phyloP scores from a whole-genome alignment of 225 moss, liverwort and hornwort genomes.

The Physcomitrellopsis africana region DNA sequence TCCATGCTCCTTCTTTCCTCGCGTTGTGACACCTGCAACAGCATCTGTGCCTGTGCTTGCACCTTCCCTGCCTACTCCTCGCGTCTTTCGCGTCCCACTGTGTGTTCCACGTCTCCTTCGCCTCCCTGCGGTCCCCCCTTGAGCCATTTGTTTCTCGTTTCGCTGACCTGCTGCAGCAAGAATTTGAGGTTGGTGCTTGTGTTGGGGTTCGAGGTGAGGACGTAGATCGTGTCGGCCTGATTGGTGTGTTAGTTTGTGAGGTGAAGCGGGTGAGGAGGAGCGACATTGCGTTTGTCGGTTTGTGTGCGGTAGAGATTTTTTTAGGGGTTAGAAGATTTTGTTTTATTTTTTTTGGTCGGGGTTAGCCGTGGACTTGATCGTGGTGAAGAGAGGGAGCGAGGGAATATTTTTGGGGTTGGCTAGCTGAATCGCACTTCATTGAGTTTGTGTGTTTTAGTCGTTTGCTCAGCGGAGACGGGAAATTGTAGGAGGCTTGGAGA shows the following conservation, averaged over 20 bases:
- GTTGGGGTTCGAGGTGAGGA: no score
- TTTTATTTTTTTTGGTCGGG: not conserved
- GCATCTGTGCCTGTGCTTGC: no score
- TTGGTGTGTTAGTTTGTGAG: not conserved
- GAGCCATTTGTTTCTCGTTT: no score
- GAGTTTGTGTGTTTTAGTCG: not conserved
- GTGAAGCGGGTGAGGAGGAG: not conserved
- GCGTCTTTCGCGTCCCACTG: no score
- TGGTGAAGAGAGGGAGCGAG: slow-evolving; percentile 17
- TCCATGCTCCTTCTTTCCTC: no score
- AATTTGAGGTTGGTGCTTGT: no score
- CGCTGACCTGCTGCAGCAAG: no score
- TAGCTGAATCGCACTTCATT: slow-evolving; percentile 25
- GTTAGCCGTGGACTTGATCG: slow-evolving; percentile 3
- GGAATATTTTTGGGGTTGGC: not conserved
- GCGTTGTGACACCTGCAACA: no score
- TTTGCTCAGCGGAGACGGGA: not conserved
- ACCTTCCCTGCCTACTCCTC: no score
- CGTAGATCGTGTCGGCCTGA: no score
- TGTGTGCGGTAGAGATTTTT: not conserved
- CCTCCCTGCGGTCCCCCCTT: no score
- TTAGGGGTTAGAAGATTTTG: not conserved
- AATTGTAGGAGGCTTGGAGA: slow-evolving; percentile 36
- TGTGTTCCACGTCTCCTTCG: no score
- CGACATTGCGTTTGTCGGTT: not conserved